Evolutionary conservation across 2,329 filamentous ascomycete genomes (phyloP).

Genomic region (Calonectria honghensis): DNA sequence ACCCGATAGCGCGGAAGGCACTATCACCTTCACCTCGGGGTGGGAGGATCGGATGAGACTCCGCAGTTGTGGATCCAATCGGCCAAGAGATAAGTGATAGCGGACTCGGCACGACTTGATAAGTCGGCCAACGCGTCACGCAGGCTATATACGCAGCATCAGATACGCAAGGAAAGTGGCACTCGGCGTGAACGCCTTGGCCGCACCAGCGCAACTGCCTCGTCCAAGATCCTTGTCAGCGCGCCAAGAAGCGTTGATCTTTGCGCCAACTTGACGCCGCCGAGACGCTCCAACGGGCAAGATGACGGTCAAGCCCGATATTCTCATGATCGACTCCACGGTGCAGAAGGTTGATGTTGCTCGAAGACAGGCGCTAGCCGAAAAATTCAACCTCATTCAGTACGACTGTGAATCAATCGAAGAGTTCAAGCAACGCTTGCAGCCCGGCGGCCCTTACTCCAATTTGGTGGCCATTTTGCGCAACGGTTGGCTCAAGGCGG

Average conservation of each 20-base stretch:
- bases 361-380: conserved; percentile 35
- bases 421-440: conserved; percentile 43
- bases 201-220: neutral
- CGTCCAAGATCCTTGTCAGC: neutral
- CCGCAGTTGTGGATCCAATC: conserved; percentile 1
- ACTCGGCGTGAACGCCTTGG: neutral
- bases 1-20: neutral
- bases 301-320: conserved; percentile 35
- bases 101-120: neutral
- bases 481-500: conserved; percentile 46
- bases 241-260: neutral
- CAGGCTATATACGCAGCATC: neutral
- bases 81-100: conserved; percentile 16
- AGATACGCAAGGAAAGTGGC: neutral
- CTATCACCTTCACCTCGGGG: neutral
- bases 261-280: neutral
- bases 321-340: conserved; percentile 42
- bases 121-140: neutral
- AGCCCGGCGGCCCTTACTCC: conserved; percentile 41
- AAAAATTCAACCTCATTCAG: conserved; percentile 40
- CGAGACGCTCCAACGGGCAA: neutral
- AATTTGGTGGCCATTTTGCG: conserved; percentile 44
- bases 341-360: conserved; percentile 36
- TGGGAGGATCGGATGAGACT: neutral
- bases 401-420: conserved; percentile 44